Percentiles rank a stretch among this genome's conserved stretches.
These are phyloP conservation scores for Aspergillus glaucus DNA, from an alignment of 2,329 filamentous ascomycete genomes.

Conservation along the genomic window DNA sequence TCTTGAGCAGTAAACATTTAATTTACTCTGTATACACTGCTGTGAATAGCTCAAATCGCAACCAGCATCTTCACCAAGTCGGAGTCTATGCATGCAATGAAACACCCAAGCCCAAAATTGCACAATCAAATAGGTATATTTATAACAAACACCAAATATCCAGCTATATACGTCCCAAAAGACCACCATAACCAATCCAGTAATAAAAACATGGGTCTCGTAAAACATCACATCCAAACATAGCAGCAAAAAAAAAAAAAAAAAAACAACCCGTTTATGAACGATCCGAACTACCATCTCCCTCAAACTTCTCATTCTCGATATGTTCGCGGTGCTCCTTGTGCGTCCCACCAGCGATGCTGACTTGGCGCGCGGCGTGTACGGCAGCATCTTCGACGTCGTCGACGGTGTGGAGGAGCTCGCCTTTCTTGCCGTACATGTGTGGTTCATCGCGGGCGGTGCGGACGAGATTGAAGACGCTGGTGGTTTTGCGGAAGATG, in stretches of 20 bases:
- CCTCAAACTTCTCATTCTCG: slow-evolving; percentile 10
- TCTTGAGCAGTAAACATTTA: no score
- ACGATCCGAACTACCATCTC: slow-evolving; percentile 2
- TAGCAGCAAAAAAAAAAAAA: neutral
- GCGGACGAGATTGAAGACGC: slow-evolving; percentile 44
- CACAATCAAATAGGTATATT: no score
- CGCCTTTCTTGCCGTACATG: slow-evolving; percentile 53
- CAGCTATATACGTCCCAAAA: neutral
- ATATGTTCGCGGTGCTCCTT: slow-evolving; percentile 1
- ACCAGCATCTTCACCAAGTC: no score
- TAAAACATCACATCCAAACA: neutral
- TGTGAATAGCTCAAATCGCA: no score
- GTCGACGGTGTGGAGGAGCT: slow-evolving; percentile 50
- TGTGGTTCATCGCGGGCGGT: slow-evolving; percentile 48
- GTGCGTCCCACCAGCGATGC: slow-evolving; percentile 16
- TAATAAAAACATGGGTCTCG: neutral
- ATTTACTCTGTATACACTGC: no score
- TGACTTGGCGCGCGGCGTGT: slow-evolving; percentile 28
- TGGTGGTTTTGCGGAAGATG: slow-evolving; percentile 54
- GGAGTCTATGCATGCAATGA: no score
- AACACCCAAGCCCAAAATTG: no score
- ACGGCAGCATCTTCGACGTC: slow-evolving; percentile 37
- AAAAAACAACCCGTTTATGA: neutral
- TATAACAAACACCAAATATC: neutral
- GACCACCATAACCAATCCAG: neutral